Base-by-base conservation (phyloP, 2,329 filamentous ascomycete species). In the Proliferodiscus dingleyae region DNA sequence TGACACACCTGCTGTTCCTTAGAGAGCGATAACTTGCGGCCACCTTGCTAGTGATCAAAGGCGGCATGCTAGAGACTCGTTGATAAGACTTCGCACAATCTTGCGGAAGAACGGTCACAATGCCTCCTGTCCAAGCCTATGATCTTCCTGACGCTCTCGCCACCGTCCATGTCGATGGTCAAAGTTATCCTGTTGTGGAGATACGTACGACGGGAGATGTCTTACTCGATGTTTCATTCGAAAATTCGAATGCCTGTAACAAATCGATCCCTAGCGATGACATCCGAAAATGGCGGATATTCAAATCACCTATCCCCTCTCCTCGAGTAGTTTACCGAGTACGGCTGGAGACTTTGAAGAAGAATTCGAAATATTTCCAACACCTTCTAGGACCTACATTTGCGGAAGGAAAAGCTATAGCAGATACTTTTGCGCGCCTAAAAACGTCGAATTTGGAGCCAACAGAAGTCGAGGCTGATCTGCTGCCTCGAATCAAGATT, bases 301-400 rank as follows among this genome's bases (percentile, higher is more conserved):
- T 56, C 22, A 61, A 61, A 38, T 18, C 49, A 5, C 46, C 52
- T 5, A 50, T 58, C 18, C 54, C 58, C 4, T 60, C 55, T 9
- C 50, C 55, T 7, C 45, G 60, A 45, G 54, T 58, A 2, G 47
- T 62, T 28, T 89, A 83, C 58, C 74, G 84, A 21, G 83, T 86
- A 34, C 72, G 74, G 41, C 67, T 81, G 1, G 68, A 68, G 10
- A 67, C 67, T 1, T 69, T 89, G 26, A 77, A 73, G 63, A 70
- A 70, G 50, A 72, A 78, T 50, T 89, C 85, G 4, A 77, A 76
- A 46, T 89, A 88, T 64, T 89, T 89, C 61, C 73, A 72, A 45
- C 80, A 78, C 46, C 72, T 89, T 13, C 71, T 89, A 2, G 75
- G 78, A 8, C 77, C 82, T 50, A 71, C 70, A 70, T 78, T 45